Conservation (phyloP, 179 eudicot genomes). For the Beta corolliflora region DNA sequence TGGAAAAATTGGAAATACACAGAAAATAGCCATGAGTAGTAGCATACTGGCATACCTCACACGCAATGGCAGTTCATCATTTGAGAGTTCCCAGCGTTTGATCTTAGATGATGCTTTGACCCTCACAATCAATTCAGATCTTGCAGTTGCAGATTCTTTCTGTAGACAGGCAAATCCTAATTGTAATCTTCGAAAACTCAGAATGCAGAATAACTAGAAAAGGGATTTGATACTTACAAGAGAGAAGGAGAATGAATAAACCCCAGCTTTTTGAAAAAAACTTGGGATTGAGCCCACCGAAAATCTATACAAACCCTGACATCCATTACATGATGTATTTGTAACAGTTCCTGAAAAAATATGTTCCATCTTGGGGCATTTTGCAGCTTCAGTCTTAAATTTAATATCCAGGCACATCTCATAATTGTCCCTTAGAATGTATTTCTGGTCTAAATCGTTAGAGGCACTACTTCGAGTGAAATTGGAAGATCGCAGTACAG, state of each 20-base stretch:
- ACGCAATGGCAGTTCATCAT: slow-evolving; percentile 23
- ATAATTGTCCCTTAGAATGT: slow-evolving; percentile 43
- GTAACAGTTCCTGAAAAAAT: slow-evolving; percentile 34
- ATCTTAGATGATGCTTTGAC: slow-evolving; percentile 49
- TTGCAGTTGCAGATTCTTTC: slow-evolving; percentile 29
- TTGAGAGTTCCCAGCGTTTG: slow-evolving; percentile 41
- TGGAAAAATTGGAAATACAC: too few relatives aligned
- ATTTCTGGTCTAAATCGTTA: slow-evolving; percentile 51
- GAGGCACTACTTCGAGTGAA: slow-evolving; percentile 26
- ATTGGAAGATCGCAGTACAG: slow-evolving; percentile 60
- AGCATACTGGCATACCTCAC: slow-evolving; percentile 55
- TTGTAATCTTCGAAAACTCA: slow-evolving; percentile 7
- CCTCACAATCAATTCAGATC: slow-evolving; percentile 40
- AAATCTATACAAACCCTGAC: slow-evolving; percentile 62
- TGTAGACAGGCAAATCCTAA: slow-evolving; percentile 18
- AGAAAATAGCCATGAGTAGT: not conserved
- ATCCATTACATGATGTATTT: slow-evolving; percentile 42
- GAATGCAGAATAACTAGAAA: slow-evolving; percentile 3
- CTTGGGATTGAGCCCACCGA: slow-evolving; percentile 29
- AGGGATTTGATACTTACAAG: slow-evolving; percentile 45
- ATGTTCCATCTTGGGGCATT: slow-evolving; percentile 16
- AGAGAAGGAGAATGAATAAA: slow-evolving; percentile 51
- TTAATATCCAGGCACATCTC: slow-evolving; percentile 57
- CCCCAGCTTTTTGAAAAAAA: slow-evolving; percentile 61
- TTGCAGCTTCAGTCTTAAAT: slow-evolving; percentile 23